Base-by-base conservation (phyloP, 2,329 filamentous ascomycete genomes). In the Diplodia corticola region DNA sequence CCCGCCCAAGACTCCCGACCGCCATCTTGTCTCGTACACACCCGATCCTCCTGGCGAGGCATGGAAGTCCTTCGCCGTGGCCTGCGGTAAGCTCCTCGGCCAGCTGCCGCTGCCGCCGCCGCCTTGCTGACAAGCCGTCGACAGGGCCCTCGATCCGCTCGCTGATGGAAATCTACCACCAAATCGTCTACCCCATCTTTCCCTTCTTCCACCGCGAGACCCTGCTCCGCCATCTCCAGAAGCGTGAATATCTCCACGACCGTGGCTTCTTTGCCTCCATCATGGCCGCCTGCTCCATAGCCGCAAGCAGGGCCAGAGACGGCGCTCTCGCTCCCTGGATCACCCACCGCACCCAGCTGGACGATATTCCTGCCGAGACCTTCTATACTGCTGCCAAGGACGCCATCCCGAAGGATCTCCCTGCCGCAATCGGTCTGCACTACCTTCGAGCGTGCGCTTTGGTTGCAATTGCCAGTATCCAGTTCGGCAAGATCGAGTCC, bases 181-280 rank as follows among this genome's bases (percentile, higher is more conserved):
- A 84, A 66, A 78, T 83, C 50, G 80, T 84, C n/a, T 85, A 85
- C 71, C 83, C 83, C 1, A 80, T 85, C 57, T 82, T 84, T 67
- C 83, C 83, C 4, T 73, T 85, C 28, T 85, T 85, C 69, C 81
- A 85, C 70, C 78, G 78, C 40, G 76, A 77, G n/a, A 80, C 79
- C 20, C 77, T 83, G 50, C 71, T 77, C 28, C 71, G 77, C 10
- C 77, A 76, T 50, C 71, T 84, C n/a, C 69, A 77, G 6, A 72
- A 76, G 13, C 74, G 76, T 20, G 78, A 84, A n/a, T 80, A 85
- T 69, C 74, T 79, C 6, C 73, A 68, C 3, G 75, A 82, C 67
- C 77, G 76, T 28, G 72, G 77, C 6, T 76, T 84, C 33, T 85
- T 84, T 70, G 80, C 81, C 15, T 80, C 78, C 0, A 78, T 82